These are phyloP conservation scores for Rhypophila decipiens DNA, from an alignment of 495 filamentous ascomycete genomes.

Conservation along the genomic window DNA sequence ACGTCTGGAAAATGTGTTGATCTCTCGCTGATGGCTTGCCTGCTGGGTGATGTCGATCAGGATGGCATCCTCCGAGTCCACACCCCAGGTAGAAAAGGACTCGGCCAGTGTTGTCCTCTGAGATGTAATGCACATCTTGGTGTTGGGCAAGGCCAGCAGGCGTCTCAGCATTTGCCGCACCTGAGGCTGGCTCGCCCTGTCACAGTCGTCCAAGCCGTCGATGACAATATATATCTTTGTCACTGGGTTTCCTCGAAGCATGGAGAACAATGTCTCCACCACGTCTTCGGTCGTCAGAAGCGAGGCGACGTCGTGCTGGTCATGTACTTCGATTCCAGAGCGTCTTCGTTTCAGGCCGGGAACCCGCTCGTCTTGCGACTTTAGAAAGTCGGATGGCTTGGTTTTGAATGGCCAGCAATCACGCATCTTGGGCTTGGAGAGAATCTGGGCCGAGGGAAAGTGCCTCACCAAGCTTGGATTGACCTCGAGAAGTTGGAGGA, in stretches of 20 bases:
- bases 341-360: not conserved
- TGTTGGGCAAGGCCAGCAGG: not conserved
- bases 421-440: not conserved
- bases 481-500: conserved; percentile 9
- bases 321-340: not conserved
- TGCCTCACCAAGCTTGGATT: conserved; percentile 6
- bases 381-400: not conserved
- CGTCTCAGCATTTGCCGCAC: conserved; percentile 1
- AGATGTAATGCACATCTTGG: conserved; percentile 6
- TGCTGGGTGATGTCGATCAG: conserved; percentile 1
- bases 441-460: not conserved
- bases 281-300: not conserved
- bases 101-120: not conserved
- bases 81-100: not conserved
- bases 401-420: conserved; percentile 1
- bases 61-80: not conserved
- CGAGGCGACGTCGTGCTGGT: not conserved
- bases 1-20: not conserved
- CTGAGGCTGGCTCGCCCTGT: not conserved
- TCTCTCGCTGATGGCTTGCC: not conserved
- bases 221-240: conserved; percentile 3
- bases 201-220: conserved; percentile 5
- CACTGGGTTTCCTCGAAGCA: conserved; percentile 2
- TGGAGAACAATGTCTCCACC: conserved; percentile 3
- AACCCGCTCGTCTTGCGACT: not conserved